Evolutionary conservation across 345 rosid genomes (phyloP), one percentile per base, ranked within the genome.

Genomic region (Litchi chinensis): DNA sequence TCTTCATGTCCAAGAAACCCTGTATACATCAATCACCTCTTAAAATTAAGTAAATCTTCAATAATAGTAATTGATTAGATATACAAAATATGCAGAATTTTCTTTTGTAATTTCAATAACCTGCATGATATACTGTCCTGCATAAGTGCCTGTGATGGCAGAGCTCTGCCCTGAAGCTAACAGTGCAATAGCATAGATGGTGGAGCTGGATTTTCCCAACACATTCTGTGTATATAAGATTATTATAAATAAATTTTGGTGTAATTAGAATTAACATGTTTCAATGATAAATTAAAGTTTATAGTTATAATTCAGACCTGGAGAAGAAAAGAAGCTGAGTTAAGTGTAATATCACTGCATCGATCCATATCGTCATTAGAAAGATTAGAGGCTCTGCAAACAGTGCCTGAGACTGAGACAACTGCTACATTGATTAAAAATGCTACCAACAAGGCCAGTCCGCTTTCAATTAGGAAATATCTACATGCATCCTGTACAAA

Each of bases 251-350:
- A 59, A 62, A 56, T 50, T 10, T 46, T 6, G 24, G 12, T 32
- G 37, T 32, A 32, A 12, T 11, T 32, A 16, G 28, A 70, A 28
- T 32, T 44, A 41, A n/a, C 4, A 10, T 18, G 24, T 28, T 13
- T 28, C 41, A 21, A 3, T 41, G 41, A 39, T 65, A 6, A 13
- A 19, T 43, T 65, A 32, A 46, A 8, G 7, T 11, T 15, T 39
- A 21, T n/a, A 37, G 28, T 41, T 41, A 41, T 0, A 10, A 41
- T 41, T 44, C 43, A 9, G 5, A 90, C 94, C 94, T 80, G 76
- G 19, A 92, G 97, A n/a, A 92, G 92, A 77, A 92, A 92, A 66
- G 94, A 87, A 28, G 97, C 94, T 7, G 94, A 88, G 81, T 90
- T 71, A 10, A 90, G 93, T 52, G 86, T 86, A n/a, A 92, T 65